Conservation (phyloP, 2,329 filamentous ascomycete species). For the Saccharata proteae region DNA sequence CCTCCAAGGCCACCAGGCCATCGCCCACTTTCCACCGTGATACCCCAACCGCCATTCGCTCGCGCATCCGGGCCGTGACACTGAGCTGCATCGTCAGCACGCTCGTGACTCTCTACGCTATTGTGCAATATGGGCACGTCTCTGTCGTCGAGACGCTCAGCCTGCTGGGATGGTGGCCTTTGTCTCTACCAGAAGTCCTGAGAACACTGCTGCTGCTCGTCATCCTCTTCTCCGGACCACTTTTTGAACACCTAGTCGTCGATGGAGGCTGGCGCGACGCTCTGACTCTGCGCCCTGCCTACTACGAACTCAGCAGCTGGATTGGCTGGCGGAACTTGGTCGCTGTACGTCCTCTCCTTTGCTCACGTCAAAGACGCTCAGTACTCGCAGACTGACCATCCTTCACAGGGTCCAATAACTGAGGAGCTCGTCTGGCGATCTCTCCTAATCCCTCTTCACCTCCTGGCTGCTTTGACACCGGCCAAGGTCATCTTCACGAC, state of each 20-base stretch:
- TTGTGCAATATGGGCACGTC: slow-evolving; percentile 42
- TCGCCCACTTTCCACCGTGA: slow-evolving; percentile 71
- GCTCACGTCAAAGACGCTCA: background rate
- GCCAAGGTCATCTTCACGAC: slow-evolving; percentile 62
- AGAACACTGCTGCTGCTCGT: slow-evolving; percentile 59
- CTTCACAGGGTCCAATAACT: slow-evolving; percentile 56
- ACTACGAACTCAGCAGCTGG: slow-evolving; percentile 58
- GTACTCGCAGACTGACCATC: background rate
- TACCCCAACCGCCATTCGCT: slow-evolving; percentile 78
- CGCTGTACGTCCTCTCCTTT: slow-evolving; percentile 46
- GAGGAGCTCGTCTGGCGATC: slow-evolving; percentile 93
- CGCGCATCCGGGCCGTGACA: slow-evolving; percentile 69
- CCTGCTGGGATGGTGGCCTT: slow-evolving; percentile 70
- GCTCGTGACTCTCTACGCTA: slow-evolving; percentile 52
- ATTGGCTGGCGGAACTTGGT: slow-evolving; percentile 78
- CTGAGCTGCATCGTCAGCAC: slow-evolving; percentile 61
- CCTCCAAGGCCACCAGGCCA: slow-evolving; percentile 66
- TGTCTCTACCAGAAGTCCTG: slow-evolving; percentile 51
- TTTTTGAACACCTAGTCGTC: slow-evolving; percentile 68
- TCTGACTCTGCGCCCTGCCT: slow-evolving; percentile 43
- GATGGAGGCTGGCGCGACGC: slow-evolving; percentile 58
- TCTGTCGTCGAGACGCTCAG: slow-evolving; percentile 45
- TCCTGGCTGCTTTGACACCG: slow-evolving; percentile 47
- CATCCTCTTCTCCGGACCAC: slow-evolving; percentile 69
- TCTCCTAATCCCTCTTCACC: slow-evolving; percentile 68